Conservation (phyloP, 2,329 filamentous ascomycete genomes). For the Penicillium vulpinum region DNA sequence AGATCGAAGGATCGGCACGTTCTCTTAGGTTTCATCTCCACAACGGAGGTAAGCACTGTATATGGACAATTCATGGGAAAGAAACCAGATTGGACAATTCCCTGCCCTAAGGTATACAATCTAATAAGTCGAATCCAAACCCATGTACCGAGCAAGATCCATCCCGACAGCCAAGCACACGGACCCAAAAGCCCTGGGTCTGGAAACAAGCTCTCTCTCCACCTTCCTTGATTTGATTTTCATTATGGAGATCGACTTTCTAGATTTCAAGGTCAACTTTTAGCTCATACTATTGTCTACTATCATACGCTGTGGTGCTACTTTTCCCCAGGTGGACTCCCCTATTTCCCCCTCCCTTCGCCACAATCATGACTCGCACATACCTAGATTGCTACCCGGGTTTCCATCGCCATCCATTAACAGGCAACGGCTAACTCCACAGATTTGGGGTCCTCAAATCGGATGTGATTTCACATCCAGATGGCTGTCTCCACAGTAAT, state of each 20-base stretch:
- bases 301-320: not conserved
- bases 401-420: not conserved
- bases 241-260: not conserved
- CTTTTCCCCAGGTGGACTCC: not conserved
- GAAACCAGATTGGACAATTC: not conserved
- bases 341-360: not conserved
- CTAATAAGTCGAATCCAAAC: not conserved
- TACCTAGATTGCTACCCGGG: not conserved
- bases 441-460: not conserved
- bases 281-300: not conserved
- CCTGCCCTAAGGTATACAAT: not conserved
- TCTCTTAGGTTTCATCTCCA: not conserved
- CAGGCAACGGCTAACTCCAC: not conserved
- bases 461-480: not conserved
- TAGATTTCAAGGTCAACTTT: not conserved
- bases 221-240: not conserved
- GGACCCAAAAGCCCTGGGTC: not conserved
- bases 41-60: conserved; percentile 7
- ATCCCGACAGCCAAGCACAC: not conserved
- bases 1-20: not conserved
- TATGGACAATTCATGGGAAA: not conserved
- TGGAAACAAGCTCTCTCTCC: conserved; percentile 7
- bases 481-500: not conserved
- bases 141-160: not conserved
- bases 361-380: not conserved